Conservation (phyloP, 2,329 filamentous ascomycete species). For the Colletotrichum caudatum region DNA sequence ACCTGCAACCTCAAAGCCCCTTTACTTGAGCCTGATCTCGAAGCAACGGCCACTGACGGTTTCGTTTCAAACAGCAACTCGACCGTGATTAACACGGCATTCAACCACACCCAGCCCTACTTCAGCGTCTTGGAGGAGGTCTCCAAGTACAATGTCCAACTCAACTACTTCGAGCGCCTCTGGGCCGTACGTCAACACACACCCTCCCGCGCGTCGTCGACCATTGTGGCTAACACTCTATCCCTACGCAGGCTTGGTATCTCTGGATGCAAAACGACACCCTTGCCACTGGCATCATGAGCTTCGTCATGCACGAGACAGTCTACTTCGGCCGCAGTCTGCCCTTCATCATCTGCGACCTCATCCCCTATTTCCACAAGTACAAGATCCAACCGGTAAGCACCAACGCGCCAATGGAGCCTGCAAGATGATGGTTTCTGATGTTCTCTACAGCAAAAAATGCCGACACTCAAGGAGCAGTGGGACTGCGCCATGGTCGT, state of each 20-base stretch:
- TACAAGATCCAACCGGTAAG: slow-evolving; percentile 93
- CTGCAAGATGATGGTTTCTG: background rate
- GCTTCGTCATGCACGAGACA: slow-evolving; percentile 92
- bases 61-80: slow-evolving; percentile 58
- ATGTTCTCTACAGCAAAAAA: slow-evolving; percentile 70
- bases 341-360: slow-evolving; percentile 93
- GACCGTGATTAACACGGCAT: slow-evolving; percentile 57
- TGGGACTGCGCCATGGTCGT: slow-evolving; percentile 95
- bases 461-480: slow-evolving; percentile 93
- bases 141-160: slow-evolving; percentile 81
- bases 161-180: slow-evolving; percentile 87
- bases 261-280: slow-evolving; percentile 98
- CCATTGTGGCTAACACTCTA: slow-evolving; percentile 34
- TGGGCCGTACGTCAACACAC: slow-evolving; percentile 76
- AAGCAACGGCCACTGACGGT: slow-evolving; percentile 25
- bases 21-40: slow-evolving; percentile 15
- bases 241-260: slow-evolving; percentile 79
- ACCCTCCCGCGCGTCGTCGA: slow-evolving; percentile 27
- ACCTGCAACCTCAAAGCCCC: background rate
- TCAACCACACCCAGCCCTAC: slow-evolving; percentile 65
- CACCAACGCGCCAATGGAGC: slow-evolving; percentile 41
- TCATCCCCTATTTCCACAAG: slow-evolving; percentile 86
- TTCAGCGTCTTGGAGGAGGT: slow-evolving; percentile 72
- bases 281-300: slow-evolving; percentile 96
- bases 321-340: slow-evolving; percentile 94